Percentiles rank a stretch among this genome's conserved stretches.
These are phyloP conservation scores for Martensiomyces pterosporus DNA, from an alignment of 192 early-diverging fungal species.

Conservation along the genomic window DNA sequence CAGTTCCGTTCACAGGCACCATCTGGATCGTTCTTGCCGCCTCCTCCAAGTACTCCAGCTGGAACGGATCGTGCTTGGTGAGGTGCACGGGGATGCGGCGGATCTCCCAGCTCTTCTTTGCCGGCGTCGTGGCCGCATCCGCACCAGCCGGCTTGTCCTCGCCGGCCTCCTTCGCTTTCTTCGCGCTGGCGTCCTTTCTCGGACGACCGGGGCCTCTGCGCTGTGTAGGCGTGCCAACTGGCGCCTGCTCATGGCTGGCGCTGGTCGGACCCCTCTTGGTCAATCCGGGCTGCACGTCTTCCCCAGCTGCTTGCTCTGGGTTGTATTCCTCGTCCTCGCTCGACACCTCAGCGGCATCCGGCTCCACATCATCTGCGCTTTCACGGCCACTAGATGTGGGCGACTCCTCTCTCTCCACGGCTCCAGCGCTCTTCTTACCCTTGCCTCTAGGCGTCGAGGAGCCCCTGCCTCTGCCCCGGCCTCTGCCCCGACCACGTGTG, in stretches of 20 bases:
- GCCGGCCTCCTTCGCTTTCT: neutral
- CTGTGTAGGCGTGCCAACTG: too few relatives aligned
- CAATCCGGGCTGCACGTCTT: neutral
- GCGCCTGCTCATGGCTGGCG: too few relatives aligned
- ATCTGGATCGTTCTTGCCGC: constrained; percentile 11
- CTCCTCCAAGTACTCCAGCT: constrained; percentile 12
- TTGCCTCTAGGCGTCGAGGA: neutral
- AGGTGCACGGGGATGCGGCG: constrained; percentile 32
- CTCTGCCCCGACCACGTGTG: neutral
- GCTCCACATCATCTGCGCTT: constrained; percentile 1
- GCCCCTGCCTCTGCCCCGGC: constrained; percentile 4
- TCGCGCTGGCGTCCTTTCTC: constrained; percentile 13
- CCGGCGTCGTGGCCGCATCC: constrained; percentile 1
- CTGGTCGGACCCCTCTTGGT: too few relatives aligned
- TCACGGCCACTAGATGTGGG: neutral
- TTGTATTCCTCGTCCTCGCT: constrained; percentile 26
- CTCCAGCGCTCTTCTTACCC: neutral
- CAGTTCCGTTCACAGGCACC: constrained; percentile 9
- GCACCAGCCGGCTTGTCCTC: neutral
- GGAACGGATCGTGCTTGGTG: constrained; percentile 41
- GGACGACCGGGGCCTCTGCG: constrained; percentile 25
- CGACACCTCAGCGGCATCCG: constrained; percentile 13
- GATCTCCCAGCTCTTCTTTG: constrained; percentile 12
- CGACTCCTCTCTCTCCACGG: neutral
- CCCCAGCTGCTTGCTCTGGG: neutral